Evolutionary conservation across 2,329 filamentous ascomycete genomes (phyloP), one percentile per base, ranked within the genome.

Genomic region (Elsinoe australis): DNA sequence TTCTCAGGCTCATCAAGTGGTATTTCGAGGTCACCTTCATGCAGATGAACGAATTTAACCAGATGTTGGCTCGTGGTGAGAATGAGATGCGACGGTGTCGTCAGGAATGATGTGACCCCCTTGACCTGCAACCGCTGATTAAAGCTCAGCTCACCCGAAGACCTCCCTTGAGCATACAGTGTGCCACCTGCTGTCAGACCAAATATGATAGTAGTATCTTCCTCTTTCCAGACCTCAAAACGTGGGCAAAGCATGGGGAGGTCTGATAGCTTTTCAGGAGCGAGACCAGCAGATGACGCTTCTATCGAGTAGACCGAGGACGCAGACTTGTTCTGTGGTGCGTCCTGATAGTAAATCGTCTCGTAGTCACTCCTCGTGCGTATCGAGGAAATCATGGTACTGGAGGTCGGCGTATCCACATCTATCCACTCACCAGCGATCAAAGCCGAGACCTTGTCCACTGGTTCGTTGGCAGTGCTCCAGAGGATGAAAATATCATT

Each of bases 31-130:
- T 83, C 86, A 12, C 76, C 71, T 19, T 55, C 56, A 3, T 78
- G 74, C 41, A 96, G 68, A 64, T 98, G 90, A 10, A 95, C 82
- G 64, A 95, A 95, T 65, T 98, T 98, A 53, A 98, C 73, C 3
- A 95, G 73, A 63, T 96, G 89, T 54, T 88, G 88, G 51, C 83
- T 88, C 0, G 92, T 98, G 0, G 92, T 98, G 60, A 90, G 88
- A 50, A 96, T 80, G 10, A 98, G 72, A 69, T 96, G 90, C 15
- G 80, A 79, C 0, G 81, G 73, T 0, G 90, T 95, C 19, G 89
- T 69, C 4, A 88, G 64, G 58, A 95, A 96, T 0, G 92, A 98
- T 0, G 90, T 96, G 65, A 88, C 95, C 57, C 92, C 94, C 64
- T 85, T 87, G 10, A 82, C 79, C 35, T 95, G 69, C 4, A 85